Percentiles rank a stretch among this genome's conserved stretches.
Evolutionary conservation across 345 rosid species (phyloP).

Genomic region (Linum usitatissimum): DNA sequence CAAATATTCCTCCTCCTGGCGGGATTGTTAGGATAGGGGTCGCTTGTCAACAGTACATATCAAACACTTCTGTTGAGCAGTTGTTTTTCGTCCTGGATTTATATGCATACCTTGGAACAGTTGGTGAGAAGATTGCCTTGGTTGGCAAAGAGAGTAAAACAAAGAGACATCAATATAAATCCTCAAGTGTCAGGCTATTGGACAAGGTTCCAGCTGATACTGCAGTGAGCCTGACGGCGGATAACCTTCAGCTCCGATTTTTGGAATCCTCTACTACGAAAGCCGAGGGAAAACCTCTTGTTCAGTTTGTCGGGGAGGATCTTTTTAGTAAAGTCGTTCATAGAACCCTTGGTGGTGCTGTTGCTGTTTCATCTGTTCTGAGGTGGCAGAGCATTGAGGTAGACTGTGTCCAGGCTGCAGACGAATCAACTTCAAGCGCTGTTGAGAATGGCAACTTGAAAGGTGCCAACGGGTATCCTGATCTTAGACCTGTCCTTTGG

Average conservation of each 20-base stretch:
- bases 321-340: constrained; percentile 69
- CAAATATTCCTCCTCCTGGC: constrained; percentile 88
- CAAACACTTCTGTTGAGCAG: constrained; percentile 92
- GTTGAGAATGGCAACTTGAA: constrained; percentile 31
- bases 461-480: constrained; percentile 33
- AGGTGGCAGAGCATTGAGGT: constrained; percentile 75
- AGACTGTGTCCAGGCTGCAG: constrained; percentile 72
- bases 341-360: constrained; percentile 95
- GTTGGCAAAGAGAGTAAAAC: constrained; percentile 51
- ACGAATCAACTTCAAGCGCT: constrained; percentile 15
- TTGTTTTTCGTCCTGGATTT: constrained; percentile 84
- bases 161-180: constrained; percentile 22
- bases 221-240: constrained; percentile 65
- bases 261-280: constrained; percentile 53
- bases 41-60: constrained; percentile 74
- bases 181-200: constrained; percentile 43
- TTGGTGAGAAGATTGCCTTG: constrained; percentile 68
- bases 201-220: constrained; percentile 96
- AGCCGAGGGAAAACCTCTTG: constrained; percentile 67
- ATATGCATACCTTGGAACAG: constrained; percentile 62
- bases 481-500: constrained; percentile 86
- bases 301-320: constrained; percentile 74
- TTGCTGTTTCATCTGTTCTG: constrained; percentile 75
- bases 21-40: constrained; percentile 82
- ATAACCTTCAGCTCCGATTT: constrained; percentile 71